Evolutionary conservation across 73 alveolate genomes (phyloP).

Genomic region (Blepharisma stoltei): DNA sequence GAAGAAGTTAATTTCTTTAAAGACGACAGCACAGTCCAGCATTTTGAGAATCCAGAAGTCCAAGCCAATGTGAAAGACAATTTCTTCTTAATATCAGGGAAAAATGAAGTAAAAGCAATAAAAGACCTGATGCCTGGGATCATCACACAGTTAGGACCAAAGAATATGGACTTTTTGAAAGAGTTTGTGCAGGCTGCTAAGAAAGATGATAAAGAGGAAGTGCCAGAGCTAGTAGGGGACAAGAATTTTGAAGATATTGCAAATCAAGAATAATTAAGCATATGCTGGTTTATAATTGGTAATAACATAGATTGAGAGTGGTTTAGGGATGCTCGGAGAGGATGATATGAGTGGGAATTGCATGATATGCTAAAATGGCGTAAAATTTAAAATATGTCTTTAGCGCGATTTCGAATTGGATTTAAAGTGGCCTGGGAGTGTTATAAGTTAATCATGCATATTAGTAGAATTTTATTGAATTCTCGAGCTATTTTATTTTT

Average conservation of each 20-base stretch:
- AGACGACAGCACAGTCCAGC: constrained; percentile 85
- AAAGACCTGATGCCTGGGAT: constrained; percentile 81
- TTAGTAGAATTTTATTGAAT: too few relatives aligned
- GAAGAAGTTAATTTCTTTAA: constrained; percentile 87
- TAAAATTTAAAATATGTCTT: too few relatives aligned
- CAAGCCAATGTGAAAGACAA: constrained; percentile 85
- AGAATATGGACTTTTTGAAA: constrained; percentile 63
- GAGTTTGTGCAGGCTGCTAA: constrained; percentile 45
- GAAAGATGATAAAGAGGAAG: constrained; percentile 63
- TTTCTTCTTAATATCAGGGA: constrained; percentile 80
- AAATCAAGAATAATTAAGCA: background rate
- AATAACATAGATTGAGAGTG: too few relatives aligned
- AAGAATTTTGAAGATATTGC: constrained; percentile 32
- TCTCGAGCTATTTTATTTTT: too few relatives aligned
- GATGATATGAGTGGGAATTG: too few relatives aligned
- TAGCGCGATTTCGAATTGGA: too few relatives aligned
- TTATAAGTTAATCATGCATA: too few relatives aligned
- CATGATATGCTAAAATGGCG: too few relatives aligned
- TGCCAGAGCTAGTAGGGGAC: constrained; percentile 62
- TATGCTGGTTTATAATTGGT: too few relatives aligned
- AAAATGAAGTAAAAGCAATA: constrained; percentile 68
- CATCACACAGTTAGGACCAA: constrained; percentile 82
- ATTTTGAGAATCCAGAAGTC: constrained; percentile 77
- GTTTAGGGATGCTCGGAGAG: too few relatives aligned
- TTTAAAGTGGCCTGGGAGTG: too few relatives aligned